These are phyloP conservation scores for Potentilla sterilis DNA, from an alignment of 306 rosid genomes.

Conservation along the genomic window DNA sequence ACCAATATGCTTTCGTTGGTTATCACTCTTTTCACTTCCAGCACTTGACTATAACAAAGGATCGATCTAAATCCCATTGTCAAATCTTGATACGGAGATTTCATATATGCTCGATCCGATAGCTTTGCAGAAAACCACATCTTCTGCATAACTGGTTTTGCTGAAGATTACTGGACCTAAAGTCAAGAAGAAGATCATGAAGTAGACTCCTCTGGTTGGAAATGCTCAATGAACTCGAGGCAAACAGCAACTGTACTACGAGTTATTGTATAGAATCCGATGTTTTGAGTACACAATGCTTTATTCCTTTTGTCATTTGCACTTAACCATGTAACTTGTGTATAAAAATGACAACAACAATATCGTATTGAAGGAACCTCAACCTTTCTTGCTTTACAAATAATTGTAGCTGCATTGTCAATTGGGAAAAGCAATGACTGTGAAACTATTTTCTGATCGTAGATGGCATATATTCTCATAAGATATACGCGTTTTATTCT, in stretches of 20 bases:
- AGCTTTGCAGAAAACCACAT: background rate
- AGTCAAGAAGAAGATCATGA: conserved; percentile 4
- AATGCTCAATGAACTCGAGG: background rate
- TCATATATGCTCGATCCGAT: conserved; percentile 6
- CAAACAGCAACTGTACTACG: background rate
- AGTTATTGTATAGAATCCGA: conserved; percentile 1
- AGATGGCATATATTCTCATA: conserved; percentile 2
- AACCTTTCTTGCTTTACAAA: background rate
- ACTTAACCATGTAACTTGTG: conserved; percentile 13
- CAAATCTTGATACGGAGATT: background rate
- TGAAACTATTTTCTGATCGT: background rate
- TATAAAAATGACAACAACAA: background rate
- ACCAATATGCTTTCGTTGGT: background rate
- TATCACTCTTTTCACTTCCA: background rate
- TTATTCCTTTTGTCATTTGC: conserved; percentile 21
- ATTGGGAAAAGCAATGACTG: conserved; percentile 4
- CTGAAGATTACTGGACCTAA: background rate
- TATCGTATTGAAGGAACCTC: conserved; percentile 13
- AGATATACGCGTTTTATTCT: background rate
- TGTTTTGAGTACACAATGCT: conserved; percentile 13
- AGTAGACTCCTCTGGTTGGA: conserved; percentile 6
- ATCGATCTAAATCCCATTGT: background rate
- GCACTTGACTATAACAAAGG: background rate
- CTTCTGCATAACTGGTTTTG: background rate
- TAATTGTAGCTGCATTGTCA: background rate